Base-by-base conservation (phyloP, 2,329 filamentous ascomycete species). In the Cylindrodendrum hubeiense region DNA sequence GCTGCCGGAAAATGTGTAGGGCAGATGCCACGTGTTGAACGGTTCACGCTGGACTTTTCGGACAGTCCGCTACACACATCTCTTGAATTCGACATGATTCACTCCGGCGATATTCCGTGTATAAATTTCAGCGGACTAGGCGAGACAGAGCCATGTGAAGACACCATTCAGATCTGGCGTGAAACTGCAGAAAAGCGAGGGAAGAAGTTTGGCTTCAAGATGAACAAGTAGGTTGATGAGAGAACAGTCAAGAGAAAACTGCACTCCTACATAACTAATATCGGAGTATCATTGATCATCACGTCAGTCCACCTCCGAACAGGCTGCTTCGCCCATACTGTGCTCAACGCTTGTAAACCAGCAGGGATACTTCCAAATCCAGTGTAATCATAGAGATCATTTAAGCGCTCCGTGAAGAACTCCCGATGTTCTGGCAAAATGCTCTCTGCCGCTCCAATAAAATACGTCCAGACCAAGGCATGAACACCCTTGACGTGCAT, bases 391-490 rank as follows among this genome's bases (percentile, higher is more conserved):
- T 79, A 77, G 3, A 82, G 60, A 0, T 70, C 65, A 2, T 62
- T 63, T 7, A 82, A 59, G 0, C 79, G 67, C 1, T 67, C 56
- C 0, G 71, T 70, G 47, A 82, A 83, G 30, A 80, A 83, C 0
- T 69, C 56, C 2, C 79, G 70, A 50, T 82, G 78, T n/a, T 74
- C 73, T 0, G 76, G 75, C 1, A 77, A 67, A 0, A 71, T 71
- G 43, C 80, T 81, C 59, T 82, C 80, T 0, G 79, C 79, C 0
- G 79, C 79, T 1, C 78, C 80, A 1, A 82, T 74, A 30, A 82
- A 82, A 54, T 77, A 82, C 0, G 78, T 71, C 81, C 81, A 83
- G 0, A 82, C 79, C 0, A 83, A 75, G 1, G 79, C 77, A 41
- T 82, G 80, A 0, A 75, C 74, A 2, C 80, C 79, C 4, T 75